phyloP scores from a whole-genome alignment of 108 stramenopile species.

The Pseudonitzschia delicatissima region DNA sequence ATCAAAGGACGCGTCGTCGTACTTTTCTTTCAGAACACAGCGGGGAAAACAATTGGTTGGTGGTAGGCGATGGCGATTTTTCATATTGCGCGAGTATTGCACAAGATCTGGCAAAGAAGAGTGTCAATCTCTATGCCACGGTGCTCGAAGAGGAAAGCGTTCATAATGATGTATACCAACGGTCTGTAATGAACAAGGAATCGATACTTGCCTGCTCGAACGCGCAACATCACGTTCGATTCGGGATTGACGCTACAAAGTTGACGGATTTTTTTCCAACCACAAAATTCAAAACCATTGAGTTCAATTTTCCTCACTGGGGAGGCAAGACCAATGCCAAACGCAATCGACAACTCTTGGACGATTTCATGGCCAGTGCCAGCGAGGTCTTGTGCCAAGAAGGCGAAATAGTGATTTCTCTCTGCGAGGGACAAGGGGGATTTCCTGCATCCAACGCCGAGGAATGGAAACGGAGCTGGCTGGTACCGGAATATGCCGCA shows the following conservation, averaged over 20 bases:
- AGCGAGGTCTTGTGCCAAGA: constrained; percentile 31
- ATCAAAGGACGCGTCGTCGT: too few species aligned
- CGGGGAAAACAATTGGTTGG: constrained; percentile 29
- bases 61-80: constrained; percentile 84
- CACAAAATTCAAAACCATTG: constrained; percentile 61
- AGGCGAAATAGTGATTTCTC: constrained; percentile 72
- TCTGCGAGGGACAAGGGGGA: constrained; percentile 76
- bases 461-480: constrained; percentile 78
- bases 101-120: constrained; percentile 22
- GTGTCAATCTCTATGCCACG: constrained; percentile 53
- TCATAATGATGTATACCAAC: constrained; percentile 49
- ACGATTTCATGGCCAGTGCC: constrained; percentile 63
- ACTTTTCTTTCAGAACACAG: not conserved
- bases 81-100: constrained; percentile 64
- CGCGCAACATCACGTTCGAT: constrained; percentile 37
- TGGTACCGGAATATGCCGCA: constrained; percentile 58
- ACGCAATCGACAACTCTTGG: constrained; percentile 62
- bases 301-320: constrained; percentile 90
- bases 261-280: constrained; percentile 44
- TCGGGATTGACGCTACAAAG: constrained; percentile 70
- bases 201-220: constrained; percentile 4
- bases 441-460: constrained; percentile 20
- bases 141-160: constrained; percentile 68
- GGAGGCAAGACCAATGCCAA: constrained; percentile 73
- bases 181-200: constrained; percentile 31